These are phyloP conservation scores for Tylopilus sp. DNA, from an alignment of 768 basidiomycete genomes.

Conservation along the genomic window DNA sequence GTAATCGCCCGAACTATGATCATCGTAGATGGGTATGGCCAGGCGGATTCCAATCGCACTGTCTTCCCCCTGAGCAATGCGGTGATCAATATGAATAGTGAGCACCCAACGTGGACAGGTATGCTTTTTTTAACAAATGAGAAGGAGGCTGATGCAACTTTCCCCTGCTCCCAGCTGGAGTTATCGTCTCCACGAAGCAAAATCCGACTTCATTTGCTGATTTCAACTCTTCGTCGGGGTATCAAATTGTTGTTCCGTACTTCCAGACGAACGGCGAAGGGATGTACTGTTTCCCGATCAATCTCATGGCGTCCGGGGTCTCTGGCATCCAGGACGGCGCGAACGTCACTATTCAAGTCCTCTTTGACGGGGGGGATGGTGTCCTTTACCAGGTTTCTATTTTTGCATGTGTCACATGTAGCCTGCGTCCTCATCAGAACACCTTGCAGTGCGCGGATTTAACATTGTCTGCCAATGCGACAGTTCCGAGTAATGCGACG, in stretches of 20 bases:
- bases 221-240: constrained; percentile 46
- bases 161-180: constrained; percentile 40
- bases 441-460: constrained; percentile 29
- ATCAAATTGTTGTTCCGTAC: constrained; percentile 42
- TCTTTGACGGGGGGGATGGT: constrained; percentile 71
- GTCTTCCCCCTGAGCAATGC: constrained; percentile 63
- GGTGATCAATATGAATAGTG: constrained; percentile 53
- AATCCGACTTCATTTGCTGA: constrained; percentile 62
- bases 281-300: constrained; percentile 43
- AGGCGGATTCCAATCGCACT: constrained; percentile 52
- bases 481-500: constrained; percentile 41
- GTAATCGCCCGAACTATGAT: background rate
- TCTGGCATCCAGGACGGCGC: constrained; percentile 54
- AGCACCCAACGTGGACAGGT: constrained; percentile 64
- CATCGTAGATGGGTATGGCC: constrained; percentile 58
- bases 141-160: background rate
- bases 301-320: constrained; percentile 50
- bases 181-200: constrained; percentile 49
- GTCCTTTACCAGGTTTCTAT: constrained; percentile 58
- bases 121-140: background rate
- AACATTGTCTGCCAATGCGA: constrained; percentile 55
- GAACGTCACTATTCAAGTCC: constrained; percentile 71
- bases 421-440: too few species aligned
- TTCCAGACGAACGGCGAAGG: constrained; percentile 56
- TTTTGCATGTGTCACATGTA: too few species aligned